A percentile compares a stretch with the other conserved stretches of the same genome.
Conservation (phyloP, 345 rosid species). For the Gossypium herbaceum region DNA sequence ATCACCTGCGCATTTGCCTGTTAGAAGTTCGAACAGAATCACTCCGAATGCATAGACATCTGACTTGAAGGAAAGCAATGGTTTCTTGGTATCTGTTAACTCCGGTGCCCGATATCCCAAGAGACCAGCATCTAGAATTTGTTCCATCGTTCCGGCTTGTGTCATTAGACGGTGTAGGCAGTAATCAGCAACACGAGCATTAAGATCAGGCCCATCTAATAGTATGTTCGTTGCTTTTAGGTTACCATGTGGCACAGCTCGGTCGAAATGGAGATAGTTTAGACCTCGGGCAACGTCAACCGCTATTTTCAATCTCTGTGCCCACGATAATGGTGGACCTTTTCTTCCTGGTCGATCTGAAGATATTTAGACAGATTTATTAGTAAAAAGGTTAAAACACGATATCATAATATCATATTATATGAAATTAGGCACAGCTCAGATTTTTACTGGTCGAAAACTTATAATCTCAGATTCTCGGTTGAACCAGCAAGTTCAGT, state of each 20-base stretch:
- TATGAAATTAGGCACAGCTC: neutral
- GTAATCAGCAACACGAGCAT: constrained; percentile 91
- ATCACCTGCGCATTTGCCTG: constrained; percentile 92
- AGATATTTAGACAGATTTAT: constrained; percentile 11
- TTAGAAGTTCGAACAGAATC: constrained; percentile 68
- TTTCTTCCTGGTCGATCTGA: constrained; percentile 93
- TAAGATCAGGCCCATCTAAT: constrained; percentile 85
- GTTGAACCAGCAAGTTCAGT: neutral
- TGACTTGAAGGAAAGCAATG: constrained; percentile 85
- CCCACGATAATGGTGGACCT: constrained; percentile 81
- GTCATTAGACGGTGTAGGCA: constrained; percentile 97
- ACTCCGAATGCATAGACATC: constrained; percentile 97
- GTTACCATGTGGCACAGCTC: constrained; percentile 97
- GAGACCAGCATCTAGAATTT: constrained; percentile 90
- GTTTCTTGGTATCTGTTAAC: constrained; percentile 84
- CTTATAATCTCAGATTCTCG: neutral
- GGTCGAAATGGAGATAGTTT: constrained; percentile 94
- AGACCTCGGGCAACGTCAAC: constrained; percentile 99
- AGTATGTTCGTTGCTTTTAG: constrained; percentile 82
- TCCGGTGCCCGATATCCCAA: constrained; percentile 94
- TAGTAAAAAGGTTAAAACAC: constrained; percentile 10
- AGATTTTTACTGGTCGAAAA: neutral
- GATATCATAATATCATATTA: neutral
- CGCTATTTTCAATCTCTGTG: constrained; percentile 77
- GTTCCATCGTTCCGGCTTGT: constrained; percentile 89